phyloP scores from a whole-genome alignment of 2,329 filamentous ascomycete genomes.

The Hypomyces perniciosus region DNA sequence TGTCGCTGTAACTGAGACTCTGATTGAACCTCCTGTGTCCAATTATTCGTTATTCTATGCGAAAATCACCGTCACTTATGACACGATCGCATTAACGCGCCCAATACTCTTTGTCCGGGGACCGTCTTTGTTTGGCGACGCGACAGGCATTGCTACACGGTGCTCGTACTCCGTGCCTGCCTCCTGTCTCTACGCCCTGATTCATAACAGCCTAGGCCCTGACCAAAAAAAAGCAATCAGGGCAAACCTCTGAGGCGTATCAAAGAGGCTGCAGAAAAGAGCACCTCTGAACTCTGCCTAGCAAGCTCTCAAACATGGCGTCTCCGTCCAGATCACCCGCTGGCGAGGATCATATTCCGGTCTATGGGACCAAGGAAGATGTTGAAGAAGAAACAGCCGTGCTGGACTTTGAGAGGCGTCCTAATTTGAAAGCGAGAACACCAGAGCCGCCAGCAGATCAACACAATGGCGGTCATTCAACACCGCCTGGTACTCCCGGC shows the following conservation, averaged over 20 bases:
- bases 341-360: slow-evolving; percentile 4
- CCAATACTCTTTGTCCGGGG: too few species aligned
- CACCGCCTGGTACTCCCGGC: slow-evolving; percentile 45
- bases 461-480: slow-evolving; percentile 24
- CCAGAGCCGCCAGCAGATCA: slow-evolving; percentile 34
- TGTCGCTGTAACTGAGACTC: too few species aligned
- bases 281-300: neutral
- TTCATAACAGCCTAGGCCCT: too few species aligned
- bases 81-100: too few species aligned
- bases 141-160: too few species aligned
- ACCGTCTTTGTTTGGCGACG: too few species aligned
- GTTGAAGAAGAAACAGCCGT: slow-evolving; percentile 16
- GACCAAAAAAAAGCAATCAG: too few species aligned
- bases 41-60: too few species aligned
- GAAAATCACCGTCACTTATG: too few species aligned
- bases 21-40: too few species aligned
- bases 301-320: slow-evolving; percentile 10
- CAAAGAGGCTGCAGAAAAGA: neutral
- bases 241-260: neutral
- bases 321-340: slow-evolving; percentile 11
- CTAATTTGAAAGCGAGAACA: slow-evolving; percentile 24
- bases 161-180: too few species aligned
- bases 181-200: too few species aligned
- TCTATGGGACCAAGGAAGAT: slow-evolving; percentile 11
- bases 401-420: slow-evolving; percentile 17